Evolutionary conservation across 2,329 filamentous ascomycete genomes (phyloP), one percentile per base, ranked within the genome.

Genomic region (Penicillium corylophilum): DNA sequence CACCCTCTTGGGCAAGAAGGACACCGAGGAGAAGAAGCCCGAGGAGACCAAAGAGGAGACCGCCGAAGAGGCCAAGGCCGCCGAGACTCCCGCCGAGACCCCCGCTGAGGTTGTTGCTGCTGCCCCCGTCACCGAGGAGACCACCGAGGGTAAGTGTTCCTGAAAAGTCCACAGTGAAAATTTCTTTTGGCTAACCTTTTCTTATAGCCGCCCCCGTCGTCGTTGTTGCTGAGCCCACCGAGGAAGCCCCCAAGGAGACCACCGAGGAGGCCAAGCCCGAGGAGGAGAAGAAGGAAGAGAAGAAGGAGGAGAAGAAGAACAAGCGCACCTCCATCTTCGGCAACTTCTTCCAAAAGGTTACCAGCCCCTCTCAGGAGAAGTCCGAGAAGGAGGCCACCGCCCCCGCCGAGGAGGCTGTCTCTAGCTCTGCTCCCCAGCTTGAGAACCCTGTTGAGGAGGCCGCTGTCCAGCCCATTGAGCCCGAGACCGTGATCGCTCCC

Each of bases 301-400:
- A 64, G 60, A 72, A 69, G 53, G 65, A 75, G 49, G 76, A 77
- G 54, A 74, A 77, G 54, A 83, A 85, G 74, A 61, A 75, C 74
- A 95, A 95, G 88, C 89, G 90, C 73, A 85, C 85, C 74, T 94
- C 89, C 61, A 86, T 92, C 66, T 95, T 95, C 75, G 84, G 84
- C 64, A 86, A 84, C 67, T 85, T 89, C 70, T 82, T 81, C 74
- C 88, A 90, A 82, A 93, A 93, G 81, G 71, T 76, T 44, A 65
- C 68, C 55, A 76, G 71, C 68, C 74, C 74, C 28, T 68, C 68
- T 48, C 67, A 72, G 41, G 74, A 77, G 67, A 77, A 77, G 66
- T 66, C 70, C 13, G 74, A 78, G 63, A 76, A 76, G 63, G 76
- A 80, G 55, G 70, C 68, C 41, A 73, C 78, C 62, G 74, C 79